Conservation (phyloP, 169 alveolate species). For the Eimeria sp. region DNA sequence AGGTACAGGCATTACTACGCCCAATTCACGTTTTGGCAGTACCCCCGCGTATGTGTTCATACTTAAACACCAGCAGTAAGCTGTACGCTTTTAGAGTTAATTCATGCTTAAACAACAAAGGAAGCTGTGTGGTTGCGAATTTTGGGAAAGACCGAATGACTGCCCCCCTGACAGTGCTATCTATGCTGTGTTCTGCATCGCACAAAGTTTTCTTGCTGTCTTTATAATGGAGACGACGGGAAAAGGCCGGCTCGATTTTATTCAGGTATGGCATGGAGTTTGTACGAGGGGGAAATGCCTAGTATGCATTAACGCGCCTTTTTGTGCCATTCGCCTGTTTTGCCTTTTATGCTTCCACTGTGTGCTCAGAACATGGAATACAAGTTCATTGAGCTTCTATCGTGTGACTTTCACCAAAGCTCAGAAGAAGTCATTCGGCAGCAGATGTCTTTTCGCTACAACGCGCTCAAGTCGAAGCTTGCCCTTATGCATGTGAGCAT, state of each 20-base stretch:
- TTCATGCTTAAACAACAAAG: neutral
- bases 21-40: neutral
- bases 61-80: neutral
- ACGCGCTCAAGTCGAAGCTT: slow-evolving; percentile 92
- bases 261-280: slow-evolving; percentile 85
- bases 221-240: slow-evolving; percentile 93
- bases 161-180: neutral
- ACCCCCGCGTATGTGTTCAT: neutral
- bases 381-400: slow-evolving; percentile 96
- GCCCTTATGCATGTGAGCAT: slow-evolving; percentile 93
- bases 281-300: neutral
- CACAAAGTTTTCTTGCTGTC: slow-evolving; percentile 91
- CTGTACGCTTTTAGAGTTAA: neutral
- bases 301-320: neutral
- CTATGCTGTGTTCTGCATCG: slow-evolving; percentile 2
- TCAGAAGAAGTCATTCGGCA: slow-evolving; percentile 95
- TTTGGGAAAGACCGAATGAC: neutral
- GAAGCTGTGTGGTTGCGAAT: neutral
- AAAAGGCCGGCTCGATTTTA: slow-evolving; percentile 93
- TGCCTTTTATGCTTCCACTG: neutral
- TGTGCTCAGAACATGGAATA: slow-evolving; percentile 95
- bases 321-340: neutral
- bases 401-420: slow-evolving; percentile 93
- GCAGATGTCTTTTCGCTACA: slow-evolving; percentile 94
- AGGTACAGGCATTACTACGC: slow-evolving; percentile 81